These are phyloP conservation scores for Lentinula boryana DNA, from an alignment of 768 basidiomycete genomes.

Conservation along the genomic window DNA sequence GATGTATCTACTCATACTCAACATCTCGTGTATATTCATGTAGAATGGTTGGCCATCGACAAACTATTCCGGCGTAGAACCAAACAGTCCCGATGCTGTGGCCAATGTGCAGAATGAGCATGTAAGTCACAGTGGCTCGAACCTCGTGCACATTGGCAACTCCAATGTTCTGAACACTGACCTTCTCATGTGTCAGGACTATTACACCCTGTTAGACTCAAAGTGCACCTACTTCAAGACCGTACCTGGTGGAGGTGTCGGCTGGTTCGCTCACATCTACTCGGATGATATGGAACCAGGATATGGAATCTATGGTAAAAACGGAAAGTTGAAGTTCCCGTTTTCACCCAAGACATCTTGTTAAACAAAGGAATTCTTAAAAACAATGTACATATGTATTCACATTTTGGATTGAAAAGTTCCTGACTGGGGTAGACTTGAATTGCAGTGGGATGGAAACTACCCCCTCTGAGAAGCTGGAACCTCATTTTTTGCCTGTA, in stretches of 20 bases:
- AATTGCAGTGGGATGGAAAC: no score
- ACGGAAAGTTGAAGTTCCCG: slow-evolving; percentile 5
- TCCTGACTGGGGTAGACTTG: no score
- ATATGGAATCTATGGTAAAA: slow-evolving; percentile 3
- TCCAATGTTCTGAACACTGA: no score
- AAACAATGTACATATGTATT: no score
- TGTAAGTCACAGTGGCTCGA: slow-evolving; percentile 25
- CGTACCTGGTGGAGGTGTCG: slow-evolving; percentile 55
- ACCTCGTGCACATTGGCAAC: neutral
- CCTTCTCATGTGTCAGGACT: slow-evolving; percentile 33
- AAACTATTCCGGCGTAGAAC: slow-evolving; percentile 53
- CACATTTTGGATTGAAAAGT: no score
- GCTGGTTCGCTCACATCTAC: slow-evolving; percentile 83
- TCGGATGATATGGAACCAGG: slow-evolving; percentile 58
- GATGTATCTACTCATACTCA: neutral
- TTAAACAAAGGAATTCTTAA: neutral
- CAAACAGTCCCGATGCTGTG: slow-evolving; percentile 58
- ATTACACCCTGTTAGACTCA: slow-evolving; percentile 56
- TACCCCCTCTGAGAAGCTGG: no score
- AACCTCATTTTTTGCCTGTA: no score
- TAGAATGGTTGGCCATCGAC: slow-evolving; percentile 78
- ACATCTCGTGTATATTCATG: neutral
- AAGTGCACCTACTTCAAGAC: slow-evolving; percentile 60
- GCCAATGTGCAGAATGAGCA: slow-evolving; percentile 58
- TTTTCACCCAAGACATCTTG: slow-evolving; percentile 5